These are phyloP conservation scores for Geopyxis carbonaria DNA, from an alignment of 495 filamentous ascomycete genomes.

Conservation along the genomic window DNA sequence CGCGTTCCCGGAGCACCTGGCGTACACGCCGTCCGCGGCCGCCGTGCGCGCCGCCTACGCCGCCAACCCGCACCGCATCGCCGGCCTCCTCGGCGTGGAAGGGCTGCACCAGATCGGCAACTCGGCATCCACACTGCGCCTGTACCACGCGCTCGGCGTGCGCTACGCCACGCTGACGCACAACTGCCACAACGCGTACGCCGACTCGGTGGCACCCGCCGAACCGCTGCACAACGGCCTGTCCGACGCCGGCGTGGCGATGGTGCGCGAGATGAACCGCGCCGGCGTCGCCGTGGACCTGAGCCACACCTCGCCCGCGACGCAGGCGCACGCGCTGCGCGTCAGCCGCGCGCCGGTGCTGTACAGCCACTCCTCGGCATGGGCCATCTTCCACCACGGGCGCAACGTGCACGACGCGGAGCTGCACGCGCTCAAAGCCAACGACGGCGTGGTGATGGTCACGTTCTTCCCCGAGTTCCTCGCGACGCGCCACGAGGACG, in stretches of 20 bases:
- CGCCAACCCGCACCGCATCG: constrained; percentile 27
- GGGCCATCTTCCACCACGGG: constrained; percentile 48
- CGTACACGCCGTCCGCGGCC: constrained; percentile 38
- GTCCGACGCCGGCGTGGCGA: constrained; percentile 44
- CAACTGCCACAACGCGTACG: constrained; percentile 84
- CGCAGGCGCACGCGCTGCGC: constrained; percentile 49
- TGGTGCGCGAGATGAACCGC: constrained; percentile 65
- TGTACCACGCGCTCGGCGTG: constrained; percentile 63
- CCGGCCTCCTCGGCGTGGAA: constrained; percentile 65
- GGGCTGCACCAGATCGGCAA: constrained; percentile 93
- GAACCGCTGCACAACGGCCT: constrained; percentile 43
- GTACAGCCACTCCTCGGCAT: constrained; percentile 51
- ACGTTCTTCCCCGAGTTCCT: constrained; percentile 70
- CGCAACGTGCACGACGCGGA: constrained; percentile 60
- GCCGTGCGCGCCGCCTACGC: constrained; percentile 40
- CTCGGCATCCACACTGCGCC: constrained; percentile 55
- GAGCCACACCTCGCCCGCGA: constrained; percentile 48
- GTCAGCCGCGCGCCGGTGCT: constrained; percentile 51
- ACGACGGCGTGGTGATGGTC: constrained; percentile 52
- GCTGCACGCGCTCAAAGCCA: constrained; percentile 42
- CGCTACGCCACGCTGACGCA: constrained; percentile 82
- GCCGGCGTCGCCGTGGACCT: constrained; percentile 66
- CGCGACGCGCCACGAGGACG: constrained; percentile 45
- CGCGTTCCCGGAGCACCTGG: constrained; percentile 47
- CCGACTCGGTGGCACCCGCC: constrained; percentile 49